Evolutionary conservation across 305 asterid genomes (phyloP).

Genomic region (Ajuga reptans): DNA sequence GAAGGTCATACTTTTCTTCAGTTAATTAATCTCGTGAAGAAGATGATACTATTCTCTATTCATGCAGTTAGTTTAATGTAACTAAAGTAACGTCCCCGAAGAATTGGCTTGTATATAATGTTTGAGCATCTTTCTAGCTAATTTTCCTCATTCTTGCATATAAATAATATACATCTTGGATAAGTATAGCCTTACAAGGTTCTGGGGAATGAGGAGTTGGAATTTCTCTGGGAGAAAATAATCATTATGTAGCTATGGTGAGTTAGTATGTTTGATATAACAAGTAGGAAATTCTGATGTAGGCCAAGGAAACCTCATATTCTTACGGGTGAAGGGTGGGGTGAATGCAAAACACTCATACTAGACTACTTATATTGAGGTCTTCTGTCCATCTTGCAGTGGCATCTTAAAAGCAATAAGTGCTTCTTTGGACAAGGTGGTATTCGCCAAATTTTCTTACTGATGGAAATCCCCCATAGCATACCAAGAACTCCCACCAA

Average conservation of each 20-base stretch:
- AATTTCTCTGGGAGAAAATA: not conserved
- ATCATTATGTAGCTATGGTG: not conserved
- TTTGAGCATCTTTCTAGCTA: not conserved
- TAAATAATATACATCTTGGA: not conserved
- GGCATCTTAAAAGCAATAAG: not conserved
- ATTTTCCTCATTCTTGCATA: not conserved
- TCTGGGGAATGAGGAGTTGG: not conserved
- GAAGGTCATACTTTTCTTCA: not conserved
- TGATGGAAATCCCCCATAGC: not conserved
- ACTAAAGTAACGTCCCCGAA: not conserved
- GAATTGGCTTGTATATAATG: not conserved
- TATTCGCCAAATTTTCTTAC: not conserved
- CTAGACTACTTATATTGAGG: not conserved
- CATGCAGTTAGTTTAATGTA: not conserved
- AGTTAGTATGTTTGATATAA: not conserved
- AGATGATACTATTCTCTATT: not conserved
- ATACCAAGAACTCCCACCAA: not conserved
- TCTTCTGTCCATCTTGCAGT: not conserved
- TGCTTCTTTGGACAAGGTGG: not conserved
- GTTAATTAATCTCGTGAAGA: no score
- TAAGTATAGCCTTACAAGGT: not conserved
- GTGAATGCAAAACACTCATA: not conserved
- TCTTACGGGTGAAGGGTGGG: not conserved
- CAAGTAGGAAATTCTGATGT: not conserved
- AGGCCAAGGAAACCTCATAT: not conserved